phyloP scores from a whole-genome alignment of 2,329 filamentous ascomycete species.

The Pestalotiopsis sp. region DNA sequence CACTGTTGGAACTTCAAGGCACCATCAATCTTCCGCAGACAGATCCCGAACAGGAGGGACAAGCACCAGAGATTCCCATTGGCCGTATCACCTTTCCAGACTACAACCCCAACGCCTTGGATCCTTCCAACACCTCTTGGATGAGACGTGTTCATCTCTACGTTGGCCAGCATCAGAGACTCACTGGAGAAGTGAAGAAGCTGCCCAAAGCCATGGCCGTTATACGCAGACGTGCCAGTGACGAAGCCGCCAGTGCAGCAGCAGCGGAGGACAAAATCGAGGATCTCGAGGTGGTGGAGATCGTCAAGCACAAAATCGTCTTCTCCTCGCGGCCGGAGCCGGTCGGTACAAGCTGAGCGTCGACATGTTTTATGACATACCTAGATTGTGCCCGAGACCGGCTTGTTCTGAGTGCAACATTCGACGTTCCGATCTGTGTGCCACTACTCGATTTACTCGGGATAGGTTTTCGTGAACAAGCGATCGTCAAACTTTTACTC shows the following conservation, averaged over 20 bases:
- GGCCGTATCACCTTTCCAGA: constrained; percentile 79
- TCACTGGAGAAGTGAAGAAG: constrained; percentile 90
- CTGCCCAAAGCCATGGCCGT: constrained; percentile 76
- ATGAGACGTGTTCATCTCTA: constrained; percentile 90
- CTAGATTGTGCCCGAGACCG: neutral
- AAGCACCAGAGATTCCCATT: constrained; percentile 49
- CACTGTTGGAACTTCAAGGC: constrained; percentile 89
- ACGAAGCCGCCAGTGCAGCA: constrained; percentile 39
- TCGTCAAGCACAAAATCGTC: constrained; percentile 83
- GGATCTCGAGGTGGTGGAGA: constrained; percentile 80
- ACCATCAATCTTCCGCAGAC: constrained; percentile 72
- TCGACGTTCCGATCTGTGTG: neutral
- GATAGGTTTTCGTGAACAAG: too few relatives aligned
- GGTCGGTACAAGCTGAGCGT: constrained; percentile 54
- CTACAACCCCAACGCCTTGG: constrained; percentile 55
- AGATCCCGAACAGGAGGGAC: constrained; percentile 31
- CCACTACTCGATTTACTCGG: neutral
- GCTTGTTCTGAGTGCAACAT: neutral
- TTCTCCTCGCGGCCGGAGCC: constrained; percentile 87
- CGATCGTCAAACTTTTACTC: too few relatives aligned
- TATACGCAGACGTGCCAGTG: constrained; percentile 56
- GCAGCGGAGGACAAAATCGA: constrained; percentile 33
- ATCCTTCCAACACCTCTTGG: constrained; percentile 65
- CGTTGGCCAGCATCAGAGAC: constrained; percentile 82
- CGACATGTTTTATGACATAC: neutral